These are phyloP conservation scores for Withania somnifera DNA, from an alignment of 305 asterid genomes.

Conservation along the genomic window DNA sequence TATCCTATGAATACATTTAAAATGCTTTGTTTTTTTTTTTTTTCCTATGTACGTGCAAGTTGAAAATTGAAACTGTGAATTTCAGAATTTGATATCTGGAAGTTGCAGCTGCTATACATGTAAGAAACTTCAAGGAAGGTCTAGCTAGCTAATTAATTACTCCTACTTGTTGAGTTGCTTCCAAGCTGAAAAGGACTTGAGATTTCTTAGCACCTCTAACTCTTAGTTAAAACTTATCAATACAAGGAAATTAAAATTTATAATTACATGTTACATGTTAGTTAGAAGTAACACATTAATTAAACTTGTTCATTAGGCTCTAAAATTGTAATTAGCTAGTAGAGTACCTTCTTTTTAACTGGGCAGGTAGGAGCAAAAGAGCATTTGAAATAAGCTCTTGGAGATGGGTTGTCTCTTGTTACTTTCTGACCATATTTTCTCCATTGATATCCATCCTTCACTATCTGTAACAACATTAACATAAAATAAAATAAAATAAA, in stretches of 20 bases:
- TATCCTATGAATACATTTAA: not conserved
- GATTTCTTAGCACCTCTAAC: not conserved
- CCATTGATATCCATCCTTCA: slow-evolving; percentile 92
- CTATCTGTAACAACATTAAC: slow-evolving; percentile 34
- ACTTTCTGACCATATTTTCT: slow-evolving; percentile 98
- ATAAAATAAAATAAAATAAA: too few species aligned
- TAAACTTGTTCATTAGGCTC: not conserved
- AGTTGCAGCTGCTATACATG: not conserved
- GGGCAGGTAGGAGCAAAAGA: slow-evolving; percentile 90
- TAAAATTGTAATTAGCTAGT: not conserved
- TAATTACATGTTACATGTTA: too few species aligned
- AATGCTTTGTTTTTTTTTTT: too few species aligned
- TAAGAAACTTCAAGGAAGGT: not conserved
- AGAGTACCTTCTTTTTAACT: slow-evolving; percentile 86
- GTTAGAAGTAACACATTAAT: too few species aligned
- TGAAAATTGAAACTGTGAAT: not conserved
- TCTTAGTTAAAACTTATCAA: too few species aligned
- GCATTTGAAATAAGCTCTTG: slow-evolving; percentile 94
- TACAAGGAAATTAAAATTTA: too few species aligned
- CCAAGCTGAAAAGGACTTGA: not conserved
- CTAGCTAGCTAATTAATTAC: not conserved
- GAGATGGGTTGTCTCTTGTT: slow-evolving; percentile 87
- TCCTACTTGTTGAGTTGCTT: not conserved
- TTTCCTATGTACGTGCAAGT: not conserved
- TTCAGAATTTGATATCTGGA: not conserved